phyloP scores from a whole-genome alignment of 2,329 filamentous ascomycete genomes.

The Fusarium torreyae region DNA sequence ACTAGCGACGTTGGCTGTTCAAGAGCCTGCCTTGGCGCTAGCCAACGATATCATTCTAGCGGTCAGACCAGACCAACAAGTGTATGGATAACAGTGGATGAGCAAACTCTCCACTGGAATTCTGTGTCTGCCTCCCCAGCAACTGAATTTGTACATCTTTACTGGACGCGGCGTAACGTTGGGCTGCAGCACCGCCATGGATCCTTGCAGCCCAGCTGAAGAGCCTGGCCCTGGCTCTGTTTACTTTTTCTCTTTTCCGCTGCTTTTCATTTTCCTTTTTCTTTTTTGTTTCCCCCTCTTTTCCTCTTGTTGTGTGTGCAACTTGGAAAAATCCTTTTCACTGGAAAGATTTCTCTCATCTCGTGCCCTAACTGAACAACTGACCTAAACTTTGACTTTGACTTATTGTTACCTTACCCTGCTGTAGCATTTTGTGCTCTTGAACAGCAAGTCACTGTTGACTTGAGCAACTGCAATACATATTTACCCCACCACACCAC shows the following conservation, averaged over 20 bases:
- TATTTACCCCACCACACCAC: conserved; percentile 43
- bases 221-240: conserved; percentile 25
- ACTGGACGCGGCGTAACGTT: conserved; percentile 43
- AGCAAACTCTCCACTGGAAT: conserved; percentile 33
- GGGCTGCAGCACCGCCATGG: conserved; percentile 42
- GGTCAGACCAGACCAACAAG: conserved; percentile 24
- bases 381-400: conserved; percentile 11
- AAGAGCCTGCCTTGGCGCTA: conserved; percentile 16
- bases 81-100: conserved; percentile 5
- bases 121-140: conserved; percentile 36
- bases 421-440: conserved; percentile 1
- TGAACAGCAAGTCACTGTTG: conserved; percentile 27
- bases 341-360: conserved; percentile 14
- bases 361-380: conserved; percentile 20
- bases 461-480: conserved; percentile 22
- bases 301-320: conserved; percentile 14
- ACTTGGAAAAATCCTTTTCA: conserved; percentile 3
- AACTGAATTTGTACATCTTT: conserved; percentile 37
- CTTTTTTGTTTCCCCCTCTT: background rate
- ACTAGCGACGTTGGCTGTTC: background rate
- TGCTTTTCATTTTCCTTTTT: conserved; percentile 8
- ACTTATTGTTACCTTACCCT: background rate
- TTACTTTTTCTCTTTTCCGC: conserved; percentile 19
- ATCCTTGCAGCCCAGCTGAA: conserved; percentile 35
- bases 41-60: conserved; percentile 35